Conservation (phyloP, 2,329 filamentous ascomycete genomes). For the Penicillium italicum region DNA sequence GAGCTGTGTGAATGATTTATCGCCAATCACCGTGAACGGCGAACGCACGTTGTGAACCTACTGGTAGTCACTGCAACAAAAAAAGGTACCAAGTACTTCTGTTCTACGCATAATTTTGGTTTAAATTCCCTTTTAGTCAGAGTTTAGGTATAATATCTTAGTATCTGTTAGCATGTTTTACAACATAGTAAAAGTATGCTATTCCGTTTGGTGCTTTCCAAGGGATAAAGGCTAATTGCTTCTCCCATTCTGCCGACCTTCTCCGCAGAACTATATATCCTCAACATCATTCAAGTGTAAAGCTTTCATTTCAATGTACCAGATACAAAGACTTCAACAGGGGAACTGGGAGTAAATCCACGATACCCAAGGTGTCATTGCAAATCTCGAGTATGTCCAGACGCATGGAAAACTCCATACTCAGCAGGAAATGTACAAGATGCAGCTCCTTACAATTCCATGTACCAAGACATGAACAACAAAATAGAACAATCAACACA, state of each 20-base stretch:
- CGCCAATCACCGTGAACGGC: conserved; percentile 22
- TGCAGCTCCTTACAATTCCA: conserved; percentile 4
- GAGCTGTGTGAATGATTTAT: conserved; percentile 13
- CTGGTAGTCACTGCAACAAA: neutral
- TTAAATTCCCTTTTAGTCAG: neutral
- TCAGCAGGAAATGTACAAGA: conserved; percentile 20
- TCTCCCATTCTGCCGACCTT: neutral
- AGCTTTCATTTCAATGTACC: neutral
- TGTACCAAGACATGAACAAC: neutral
- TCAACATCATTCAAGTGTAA: neutral
- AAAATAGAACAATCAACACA: neutral
- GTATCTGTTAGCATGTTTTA: no score
- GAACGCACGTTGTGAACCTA: conserved; percentile 20
- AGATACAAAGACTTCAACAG: conserved; percentile 1
- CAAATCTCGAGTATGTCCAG: conserved; percentile 11
- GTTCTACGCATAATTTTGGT: neutral
- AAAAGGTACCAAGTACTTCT: neutral
- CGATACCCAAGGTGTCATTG: conserved; percentile 7
- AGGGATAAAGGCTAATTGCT: neutral
- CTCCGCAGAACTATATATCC: neutral
- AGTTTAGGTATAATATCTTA: neutral
- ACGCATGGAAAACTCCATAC: conserved; percentile 7
- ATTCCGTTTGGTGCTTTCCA: no score
- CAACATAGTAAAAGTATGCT: neutral
- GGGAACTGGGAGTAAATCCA: neutral